Evolutionary conservation across 208 protist species (phyloP).

Genomic region (Strigomonas culicis): DNA sequence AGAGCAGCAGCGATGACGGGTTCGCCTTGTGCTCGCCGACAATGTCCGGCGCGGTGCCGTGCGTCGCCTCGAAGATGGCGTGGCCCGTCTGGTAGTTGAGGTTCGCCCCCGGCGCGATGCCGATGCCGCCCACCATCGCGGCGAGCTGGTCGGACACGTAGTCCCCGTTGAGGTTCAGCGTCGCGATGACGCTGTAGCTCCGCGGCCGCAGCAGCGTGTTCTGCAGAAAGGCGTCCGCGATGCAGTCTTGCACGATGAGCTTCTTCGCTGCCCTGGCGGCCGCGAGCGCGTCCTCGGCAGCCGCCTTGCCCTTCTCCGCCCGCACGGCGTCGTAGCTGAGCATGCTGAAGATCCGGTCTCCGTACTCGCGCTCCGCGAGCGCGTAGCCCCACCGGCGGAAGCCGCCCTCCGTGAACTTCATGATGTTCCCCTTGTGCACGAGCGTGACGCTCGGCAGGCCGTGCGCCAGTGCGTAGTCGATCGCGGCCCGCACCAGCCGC

Average conservation of each 20-base stretch:
- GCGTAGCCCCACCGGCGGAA: slow-evolving; percentile 51
- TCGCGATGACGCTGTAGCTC: slow-evolving; percentile 46
- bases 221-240: slow-evolving; percentile 49
- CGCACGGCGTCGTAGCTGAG: slow-evolving; percentile 30
- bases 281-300: slow-evolving; percentile 22
- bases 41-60: slow-evolving; percentile 56
- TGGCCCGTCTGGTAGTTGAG: slow-evolving; percentile 52
- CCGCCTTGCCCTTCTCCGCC: slow-evolving; percentile 29
- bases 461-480: slow-evolving; percentile 41
- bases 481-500: slow-evolving; percentile 39
- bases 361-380: slow-evolving; percentile 36
- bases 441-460: slow-evolving; percentile 41
- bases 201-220: slow-evolving; percentile 40
- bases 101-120: slow-evolving; percentile 54
- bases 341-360: slow-evolving; percentile 26
- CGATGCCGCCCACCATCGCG: slow-evolving; percentile 67
- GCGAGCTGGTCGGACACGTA: slow-evolving; percentile 62
- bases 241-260: slow-evolving; percentile 53
- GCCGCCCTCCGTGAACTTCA: slow-evolving; percentile 54
- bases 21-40: slow-evolving; percentile 39
- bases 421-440: slow-evolving; percentile 64
- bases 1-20: slow-evolving; percentile 43
- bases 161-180: slow-evolving; percentile 51
- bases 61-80: slow-evolving; percentile 53
- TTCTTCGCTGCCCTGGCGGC: slow-evolving; percentile 29